These are phyloP conservation scores for Colletotrichum truncatum DNA, from an alignment of 2,329 filamentous ascomycete genomes.

Conservation along the genomic window DNA sequence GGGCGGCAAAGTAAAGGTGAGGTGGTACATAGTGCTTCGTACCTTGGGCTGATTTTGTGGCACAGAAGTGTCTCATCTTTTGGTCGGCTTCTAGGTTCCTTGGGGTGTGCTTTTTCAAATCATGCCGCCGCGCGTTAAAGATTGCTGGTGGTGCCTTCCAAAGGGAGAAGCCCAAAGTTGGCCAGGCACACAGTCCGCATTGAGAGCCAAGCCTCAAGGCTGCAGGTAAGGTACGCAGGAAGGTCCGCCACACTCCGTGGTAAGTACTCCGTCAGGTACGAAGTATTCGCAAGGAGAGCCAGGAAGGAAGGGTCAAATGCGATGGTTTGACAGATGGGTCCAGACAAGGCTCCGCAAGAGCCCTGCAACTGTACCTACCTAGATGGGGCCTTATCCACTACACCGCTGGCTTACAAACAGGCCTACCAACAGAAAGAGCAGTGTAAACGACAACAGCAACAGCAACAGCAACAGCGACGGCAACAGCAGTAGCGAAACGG, in stretches of 20 bases:
- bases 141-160: not conserved
- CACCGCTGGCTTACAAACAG: no score
- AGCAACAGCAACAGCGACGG: no score
- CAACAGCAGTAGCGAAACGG: slow-evolving; percentile 7
- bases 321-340: slow-evolving; percentile 23
- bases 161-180: not conserved
- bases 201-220: slow-evolving; percentile 14
- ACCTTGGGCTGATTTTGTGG: no score
- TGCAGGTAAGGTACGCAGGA: not conserved
- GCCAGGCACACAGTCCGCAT: slow-evolving; percentile 14
- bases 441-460: no score
- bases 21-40: not conserved
- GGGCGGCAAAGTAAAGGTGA: not conserved
- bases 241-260: not conserved
- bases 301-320: not conserved
- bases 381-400: no score
- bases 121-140: not conserved
- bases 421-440: no score
- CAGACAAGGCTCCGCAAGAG: not conserved
- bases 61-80: no score
- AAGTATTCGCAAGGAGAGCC: not conserved
- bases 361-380: no score
- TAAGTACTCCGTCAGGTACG: not conserved
- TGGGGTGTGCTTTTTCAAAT: not conserved
- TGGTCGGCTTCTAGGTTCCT: not conserved